Evolutionary conservation across 2,329 filamentous ascomycete genomes (phyloP).

Genomic region (Fusarium subglutinans): DNA sequence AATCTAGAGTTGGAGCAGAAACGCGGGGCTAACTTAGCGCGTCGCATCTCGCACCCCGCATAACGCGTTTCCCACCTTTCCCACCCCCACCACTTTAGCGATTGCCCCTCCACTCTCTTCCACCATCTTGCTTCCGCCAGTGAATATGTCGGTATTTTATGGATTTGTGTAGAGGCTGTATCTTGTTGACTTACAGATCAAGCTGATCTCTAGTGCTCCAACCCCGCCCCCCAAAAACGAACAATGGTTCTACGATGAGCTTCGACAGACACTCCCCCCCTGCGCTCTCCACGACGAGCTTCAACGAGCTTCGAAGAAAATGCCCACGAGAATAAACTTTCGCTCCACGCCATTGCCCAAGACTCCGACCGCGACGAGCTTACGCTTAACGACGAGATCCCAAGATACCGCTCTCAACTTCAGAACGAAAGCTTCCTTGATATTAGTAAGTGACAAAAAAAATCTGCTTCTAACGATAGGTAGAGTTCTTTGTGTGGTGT

Average conservation of each 20-base stretch:
- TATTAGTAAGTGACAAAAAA: no score
- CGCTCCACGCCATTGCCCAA: no score
- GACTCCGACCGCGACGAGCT: background rate
- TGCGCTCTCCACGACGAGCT: background rate
- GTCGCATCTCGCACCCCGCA: no score
- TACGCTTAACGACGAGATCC: background rate
- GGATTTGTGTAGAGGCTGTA: rapidly evolving
- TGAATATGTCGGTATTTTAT: background rate
- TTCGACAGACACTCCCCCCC: background rate
- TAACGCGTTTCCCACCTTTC: background rate
- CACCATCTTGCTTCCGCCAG: background rate
- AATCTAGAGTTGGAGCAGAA: background rate
- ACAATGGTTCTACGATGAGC: background rate
- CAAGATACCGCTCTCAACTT: background rate
- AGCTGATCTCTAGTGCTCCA: background rate
- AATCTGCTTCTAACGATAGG: no score
- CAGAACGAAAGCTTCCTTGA: no score
- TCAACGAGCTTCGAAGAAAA: background rate
- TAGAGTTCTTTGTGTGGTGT: no score
- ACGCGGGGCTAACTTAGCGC: background rate
- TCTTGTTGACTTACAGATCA: background rate
- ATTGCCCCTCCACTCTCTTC: background rate
- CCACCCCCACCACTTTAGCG: background rate
- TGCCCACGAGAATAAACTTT: background rate
- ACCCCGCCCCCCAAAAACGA: background rate